Evolutionary conservation across 495 filamentous ascomycete species (phyloP).

Genomic region (Aspergillus kassunensis): DNA sequence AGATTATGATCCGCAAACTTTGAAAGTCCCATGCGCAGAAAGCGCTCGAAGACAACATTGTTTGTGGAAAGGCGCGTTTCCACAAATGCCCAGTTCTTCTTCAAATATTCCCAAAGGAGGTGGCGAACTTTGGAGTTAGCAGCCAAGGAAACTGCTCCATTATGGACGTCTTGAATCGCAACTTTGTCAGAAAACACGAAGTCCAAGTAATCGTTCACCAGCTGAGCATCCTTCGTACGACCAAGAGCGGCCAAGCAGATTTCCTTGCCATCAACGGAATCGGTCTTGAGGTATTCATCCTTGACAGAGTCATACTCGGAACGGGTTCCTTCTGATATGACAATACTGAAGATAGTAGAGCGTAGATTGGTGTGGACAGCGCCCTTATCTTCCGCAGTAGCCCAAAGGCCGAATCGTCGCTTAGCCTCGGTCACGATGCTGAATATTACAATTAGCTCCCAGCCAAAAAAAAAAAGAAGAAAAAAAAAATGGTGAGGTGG

Average conservation of each 20-base stretch:
- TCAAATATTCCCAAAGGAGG: conserved; percentile 78
- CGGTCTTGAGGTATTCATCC: conserved; percentile 74
- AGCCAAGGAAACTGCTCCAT: conserved; percentile 65
- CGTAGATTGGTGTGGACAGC: conserved; percentile 80
- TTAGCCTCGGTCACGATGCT: conserved; percentile 68
- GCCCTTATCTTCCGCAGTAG: conserved; percentile 55
- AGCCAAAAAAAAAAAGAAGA: not conserved
- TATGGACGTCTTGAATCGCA: conserved; percentile 80
- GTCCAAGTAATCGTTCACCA: conserved; percentile 67
- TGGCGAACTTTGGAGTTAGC: conserved; percentile 65
- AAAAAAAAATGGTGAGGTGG: no score
- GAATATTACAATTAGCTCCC: conserved; percentile 21
- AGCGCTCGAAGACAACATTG: conserved; percentile 82
- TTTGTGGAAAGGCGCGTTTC: conserved; percentile 67
- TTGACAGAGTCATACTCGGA: conserved; percentile 70
- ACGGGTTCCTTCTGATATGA: conserved; percentile 63
- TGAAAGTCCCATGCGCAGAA: conserved; percentile 69
- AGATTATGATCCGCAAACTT: conserved; percentile 69
- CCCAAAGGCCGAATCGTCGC: conserved; percentile 71
- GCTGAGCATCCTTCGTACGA: conserved; percentile 60
- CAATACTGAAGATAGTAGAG: conserved; percentile 71
- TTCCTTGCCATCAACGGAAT: conserved; percentile 85
- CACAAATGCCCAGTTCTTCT: conserved; percentile 70
- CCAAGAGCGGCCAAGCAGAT: conserved; percentile 74
- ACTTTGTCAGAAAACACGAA: conserved; percentile 78